Evolutionary conservation across 805 yeast species (phyloP).

Genomic region (Yamadazyma sp.): DNA sequence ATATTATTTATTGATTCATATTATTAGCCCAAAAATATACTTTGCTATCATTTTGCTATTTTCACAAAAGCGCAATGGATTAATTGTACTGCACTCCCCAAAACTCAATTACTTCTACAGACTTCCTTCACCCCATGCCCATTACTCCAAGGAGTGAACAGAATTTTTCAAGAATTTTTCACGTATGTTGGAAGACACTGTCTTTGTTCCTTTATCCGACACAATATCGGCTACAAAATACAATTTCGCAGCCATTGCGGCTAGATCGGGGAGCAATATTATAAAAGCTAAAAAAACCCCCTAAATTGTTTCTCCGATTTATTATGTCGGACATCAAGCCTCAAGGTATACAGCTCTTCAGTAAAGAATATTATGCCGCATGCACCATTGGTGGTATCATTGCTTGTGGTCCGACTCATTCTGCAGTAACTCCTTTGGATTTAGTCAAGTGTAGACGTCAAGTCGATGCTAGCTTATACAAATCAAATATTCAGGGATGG

Average conservation of each 20-base stretch:
- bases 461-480: conserved; percentile 72
- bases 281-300: conserved; percentile 1
- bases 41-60: too few species aligned
- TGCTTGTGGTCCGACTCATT: conserved; percentile 97
- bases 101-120: neutral
- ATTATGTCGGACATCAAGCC: conserved; percentile 6
- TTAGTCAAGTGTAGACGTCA: conserved; percentile 92
- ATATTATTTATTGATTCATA: too few species aligned
- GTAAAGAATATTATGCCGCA: conserved; percentile 65
- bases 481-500: conserved; percentile 82
- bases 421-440: conserved; percentile 90
- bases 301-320: neutral
- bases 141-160: too few species aligned
- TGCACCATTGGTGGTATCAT: conserved; percentile 77
- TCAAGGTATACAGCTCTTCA: conserved; percentile 47
- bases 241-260: conserved; percentile 10
- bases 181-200: too few species aligned
- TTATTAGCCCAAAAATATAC: too few species aligned
- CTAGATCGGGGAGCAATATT: conserved; percentile 4
- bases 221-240: neutral
- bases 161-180: too few species aligned
- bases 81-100: too few species aligned
- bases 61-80: too few species aligned
- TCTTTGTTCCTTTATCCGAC: too few species aligned
- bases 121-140: neutral